Evolutionary conservation across 202 grass and related monocot species (phyloP).

Genomic region (Zoysia matrella): DNA sequence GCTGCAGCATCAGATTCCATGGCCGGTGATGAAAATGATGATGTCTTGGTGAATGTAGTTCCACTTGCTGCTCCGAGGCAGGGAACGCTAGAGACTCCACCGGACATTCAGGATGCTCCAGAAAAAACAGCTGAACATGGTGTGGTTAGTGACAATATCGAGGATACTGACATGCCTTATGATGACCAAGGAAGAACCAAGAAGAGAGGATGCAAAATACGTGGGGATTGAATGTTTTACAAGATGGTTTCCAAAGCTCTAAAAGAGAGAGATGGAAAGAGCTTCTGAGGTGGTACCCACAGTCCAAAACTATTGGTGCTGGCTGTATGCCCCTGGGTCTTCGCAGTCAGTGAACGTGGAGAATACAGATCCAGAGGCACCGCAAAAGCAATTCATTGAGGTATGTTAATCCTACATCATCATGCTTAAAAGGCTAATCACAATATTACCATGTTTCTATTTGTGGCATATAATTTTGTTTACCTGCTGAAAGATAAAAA

Average conservation of each 20-base stretch:
- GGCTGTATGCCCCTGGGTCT: neutral
- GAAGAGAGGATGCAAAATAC: too few species aligned
- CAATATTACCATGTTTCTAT: too few species aligned
- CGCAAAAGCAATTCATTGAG: neutral
- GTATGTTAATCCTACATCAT: neutral
- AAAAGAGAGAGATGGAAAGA: neutral
- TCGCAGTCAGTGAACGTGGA: neutral
- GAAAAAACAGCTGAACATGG: too few species aligned
- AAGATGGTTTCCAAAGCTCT: slow-evolving; percentile 2
- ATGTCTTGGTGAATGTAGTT: neutral
- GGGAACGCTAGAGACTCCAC: too few species aligned
- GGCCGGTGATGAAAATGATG: neutral
- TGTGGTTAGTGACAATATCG: too few species aligned
- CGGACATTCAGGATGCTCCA: too few species aligned
- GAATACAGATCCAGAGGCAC: neutral
- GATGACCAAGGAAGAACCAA: too few species aligned
- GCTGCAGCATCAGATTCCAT: neutral
- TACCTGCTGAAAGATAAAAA: too few species aligned
- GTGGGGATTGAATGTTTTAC: neutral
- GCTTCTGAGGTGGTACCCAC: neutral
- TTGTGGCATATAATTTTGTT: too few species aligned
- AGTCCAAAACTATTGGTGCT: neutral
- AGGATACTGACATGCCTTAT: too few species aligned
- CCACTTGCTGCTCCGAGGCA: too few species aligned
- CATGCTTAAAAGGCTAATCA: too few species aligned